Evolutionary conservation across 768 basidiomycete genomes (phyloP), one percentile per base, ranked within the genome.

Genomic region (Russula brevipes): DNA sequence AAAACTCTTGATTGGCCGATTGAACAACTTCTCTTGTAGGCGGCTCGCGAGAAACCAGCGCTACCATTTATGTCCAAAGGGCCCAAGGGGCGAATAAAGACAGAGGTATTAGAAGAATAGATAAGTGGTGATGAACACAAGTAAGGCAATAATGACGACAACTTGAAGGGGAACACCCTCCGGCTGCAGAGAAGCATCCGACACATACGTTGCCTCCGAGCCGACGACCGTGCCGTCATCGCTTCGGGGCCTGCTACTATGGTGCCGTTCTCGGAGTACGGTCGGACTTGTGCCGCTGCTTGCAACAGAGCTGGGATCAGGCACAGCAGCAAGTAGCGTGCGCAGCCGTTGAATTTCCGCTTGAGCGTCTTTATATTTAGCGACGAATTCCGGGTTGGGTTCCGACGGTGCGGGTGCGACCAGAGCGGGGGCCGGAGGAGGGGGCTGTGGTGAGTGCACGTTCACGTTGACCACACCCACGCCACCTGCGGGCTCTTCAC

Each of bases 71-170:
- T 49, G 52, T 50, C 33, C 57, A 44, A 60, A 39, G 51, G 10
- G 49, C 51, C 54, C 53, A 11, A 51, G 42, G 24, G 44, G 39
- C 50, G 33, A 60, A 65, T 46, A 62, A 55, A 49, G 45, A 73
- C 56, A 73, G 42, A 63, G 19, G 69, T 68, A 59, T 90, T 75
- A 97, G 81, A 97, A 96, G 83, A 97, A 97, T 74, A 97, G 84
- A 80, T 97, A 98, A 42, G 96, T 98, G 69, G 91, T 89, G 74
- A 96, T 84, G 77, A 98, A 98, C 52, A 98, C 94, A 57, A 89
- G 90, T 52, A 96, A 80, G 38, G 91, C 87, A 71, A 98, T 84
- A 72, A 89, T 89, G 60, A 90, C 89, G 54, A 97, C 94, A 57
- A 97, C 84, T 75, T 95, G 92, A 66, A 96, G 82, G 53, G 96